A percentile compares a stretch with the other conserved stretches of the same genome.
These are phyloP conservation scores for Cetradonia linearis DNA, from an alignment of 495 filamentous ascomycete species.

Conservation along the genomic window DNA sequence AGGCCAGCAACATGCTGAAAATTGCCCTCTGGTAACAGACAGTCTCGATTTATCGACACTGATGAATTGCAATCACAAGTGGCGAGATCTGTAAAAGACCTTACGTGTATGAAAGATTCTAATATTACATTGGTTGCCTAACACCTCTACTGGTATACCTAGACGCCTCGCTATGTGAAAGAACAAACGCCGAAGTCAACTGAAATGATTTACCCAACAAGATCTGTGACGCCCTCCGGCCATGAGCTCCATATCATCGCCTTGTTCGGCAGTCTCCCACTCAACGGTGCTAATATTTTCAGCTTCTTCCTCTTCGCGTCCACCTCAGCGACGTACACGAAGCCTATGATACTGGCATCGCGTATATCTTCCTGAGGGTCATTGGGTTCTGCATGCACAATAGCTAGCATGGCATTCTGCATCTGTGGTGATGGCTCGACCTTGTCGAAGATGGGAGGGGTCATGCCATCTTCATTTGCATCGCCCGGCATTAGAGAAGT, in stretches of 20 bases:
- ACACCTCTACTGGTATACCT: background rate
- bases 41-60: background rate
- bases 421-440: slow-evolving; percentile 49
- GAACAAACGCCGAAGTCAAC: background rate
- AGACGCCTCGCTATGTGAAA: slow-evolving; percentile 12
- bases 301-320: slow-evolving; percentile 76
- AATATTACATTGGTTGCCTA: background rate
- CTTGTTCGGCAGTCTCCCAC: slow-evolving; percentile 62
- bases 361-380: slow-evolving; percentile 63
- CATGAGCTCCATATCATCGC: slow-evolving; percentile 60
- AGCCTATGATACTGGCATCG: slow-evolving; percentile 81
- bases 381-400: slow-evolving; percentile 59
- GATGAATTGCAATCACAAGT: background rate
- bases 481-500: slow-evolving; percentile 41
- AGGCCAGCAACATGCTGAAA: no score
- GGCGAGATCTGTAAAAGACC: background rate
- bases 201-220: slow-evolving; percentile 35
- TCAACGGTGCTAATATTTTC: slow-evolving; percentile 70
- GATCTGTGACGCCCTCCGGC: slow-evolving; percentile 41
- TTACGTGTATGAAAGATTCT: background rate
- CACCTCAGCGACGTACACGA: slow-evolving; percentile 82
- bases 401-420: slow-evolving; percentile 63
- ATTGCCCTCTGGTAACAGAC: background rate
- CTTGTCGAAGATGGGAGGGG: slow-evolving; percentile 43
- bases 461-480: slow-evolving; percentile 32